Evolutionary conservation across 768 basidiomycete species (phyloP).

Genomic region (Pisolithus sp.): DNA sequence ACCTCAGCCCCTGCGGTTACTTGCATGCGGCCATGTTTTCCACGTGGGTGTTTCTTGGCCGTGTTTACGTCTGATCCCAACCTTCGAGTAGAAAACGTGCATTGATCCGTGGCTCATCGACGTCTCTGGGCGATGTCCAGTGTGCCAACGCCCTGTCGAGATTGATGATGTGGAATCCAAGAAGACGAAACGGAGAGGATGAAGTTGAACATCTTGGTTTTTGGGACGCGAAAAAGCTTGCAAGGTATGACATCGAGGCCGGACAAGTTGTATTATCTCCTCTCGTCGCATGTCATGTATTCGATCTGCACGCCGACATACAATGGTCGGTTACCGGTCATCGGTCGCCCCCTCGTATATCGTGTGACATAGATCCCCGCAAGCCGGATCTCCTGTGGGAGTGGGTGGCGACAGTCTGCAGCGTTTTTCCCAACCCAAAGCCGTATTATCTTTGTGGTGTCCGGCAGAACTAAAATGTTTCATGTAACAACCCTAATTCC

Average conservation of each 20-base stretch:
- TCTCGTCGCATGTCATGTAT: conserved; percentile 1
- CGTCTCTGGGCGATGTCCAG: conserved; percentile 82
- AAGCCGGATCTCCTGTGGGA: not conserved
- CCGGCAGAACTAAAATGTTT: no score
- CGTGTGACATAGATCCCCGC: not conserved
- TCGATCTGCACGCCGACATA: conserved; percentile 9
- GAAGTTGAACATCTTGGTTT: conserved; percentile 7
- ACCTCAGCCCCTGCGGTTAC: conserved; percentile 65
- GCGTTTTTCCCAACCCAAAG: no score
- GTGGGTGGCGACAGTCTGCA: not conserved
- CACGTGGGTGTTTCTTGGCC: conserved; percentile 51
- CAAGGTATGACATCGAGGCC: not conserved
- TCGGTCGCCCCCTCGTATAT: not conserved
- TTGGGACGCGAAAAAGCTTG: not conserved
- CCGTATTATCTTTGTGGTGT: no score
- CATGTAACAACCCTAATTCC: no score
- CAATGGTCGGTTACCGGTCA: no score
- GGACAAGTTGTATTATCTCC: not conserved
- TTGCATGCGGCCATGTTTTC: conserved; percentile 83
- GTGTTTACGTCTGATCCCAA: conserved; percentile 1
- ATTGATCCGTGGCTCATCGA: conserved; percentile 85
- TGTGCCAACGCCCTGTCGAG: conserved; percentile 74
- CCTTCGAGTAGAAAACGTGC: conserved; percentile 62
- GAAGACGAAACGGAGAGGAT: conserved; percentile 22
- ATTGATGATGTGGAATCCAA: conserved; percentile 32